Evolutionary conservation across 2,329 filamentous ascomycete genomes (phyloP), one percentile per base, ranked within the genome.

Genomic region (Fusarium miscanthi): DNA sequence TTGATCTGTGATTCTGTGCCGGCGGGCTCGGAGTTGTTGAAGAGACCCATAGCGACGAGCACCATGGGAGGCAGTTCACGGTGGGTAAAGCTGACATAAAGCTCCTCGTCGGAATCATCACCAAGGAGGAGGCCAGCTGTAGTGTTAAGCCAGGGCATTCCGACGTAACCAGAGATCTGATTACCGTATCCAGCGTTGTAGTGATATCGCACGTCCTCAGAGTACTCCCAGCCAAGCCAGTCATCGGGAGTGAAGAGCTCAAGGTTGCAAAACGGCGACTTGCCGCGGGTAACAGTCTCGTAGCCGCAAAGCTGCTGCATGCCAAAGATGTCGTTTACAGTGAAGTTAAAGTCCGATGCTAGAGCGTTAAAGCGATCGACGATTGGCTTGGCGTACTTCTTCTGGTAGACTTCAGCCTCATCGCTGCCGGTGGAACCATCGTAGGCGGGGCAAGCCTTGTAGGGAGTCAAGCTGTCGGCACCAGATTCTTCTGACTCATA

Each of bases 71-170:
- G 90, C 5, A 93, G 82, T 78, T 93, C 90, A 25, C 91, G 88
- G 78, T 93, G 91, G 0, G 91, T 92, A 81, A 93, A 93, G 58
- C 88, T 90, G 43, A 92, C 84, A 76, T 90, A 91, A 12, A 93
- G 83, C 62, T 92, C 89, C 75, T 92, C 78, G 10, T 80, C 77
- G 0, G 79, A 72, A 2, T 78, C 73, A 3, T 80, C 69, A 31
- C 74, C 79, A 58, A 88, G 76, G 14, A 91, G 81, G 0, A 89
- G 81, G 14, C 81, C 75, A 0, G 88, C 84, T 1, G 89, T 90
- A 1, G 89, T 87, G 70, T 91, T 91, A 10, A 92, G 77, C 91
- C 91, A 93, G 0, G 91, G 91, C 59, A 89, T 86, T 4, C 91
- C 91, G 10, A 92, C 84, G 23, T 84, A 84, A 0, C 89, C 89